Base-by-base conservation (phyloP, 106 monocot species). In the Gastrodia elata region DNA sequence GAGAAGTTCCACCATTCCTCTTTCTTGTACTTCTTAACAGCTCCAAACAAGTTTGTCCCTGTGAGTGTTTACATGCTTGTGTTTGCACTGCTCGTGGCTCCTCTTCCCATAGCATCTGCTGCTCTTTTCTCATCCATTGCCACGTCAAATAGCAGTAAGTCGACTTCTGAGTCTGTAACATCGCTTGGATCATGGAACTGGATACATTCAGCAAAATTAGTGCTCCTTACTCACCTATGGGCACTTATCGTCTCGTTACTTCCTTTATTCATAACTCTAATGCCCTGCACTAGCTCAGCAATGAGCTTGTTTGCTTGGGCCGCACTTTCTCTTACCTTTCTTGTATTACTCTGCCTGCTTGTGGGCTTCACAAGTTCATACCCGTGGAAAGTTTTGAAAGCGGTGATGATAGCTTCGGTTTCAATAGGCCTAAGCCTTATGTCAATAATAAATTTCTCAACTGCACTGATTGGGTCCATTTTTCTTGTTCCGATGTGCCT, bases 1-100 rank as follows among this genome's bases (percentile, higher is more conserved):
- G 95, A 95, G 59, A 95, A 95, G 75, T 95, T 95, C 71, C 95
- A 95, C 65, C 94, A 95, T 41, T 95, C 95, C 18, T 95, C 85
- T 80, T 95, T 95, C 85, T 89, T 95, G 33, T 95, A 95, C 77
- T 75, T 95, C 42, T 71, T 95, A 57, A 89, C 89, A 35, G 83
- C 89, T 38, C 92, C 95, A 27, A 84, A 87, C 71, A 96, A 92
- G 73, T 96, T 89, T 76, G 81, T 96, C 8, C 89, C 95, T 2
- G 92, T 89, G 69, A 89, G 95, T 22, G 81, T 96, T 26, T 96
- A 96, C 70, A 96, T 96, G 95, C 86, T 96, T 48, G 68, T 83
- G 8, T 96, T 96, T 74, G 92, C 95, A 20, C 73, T 89, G n/a
- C 85, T 96, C 13, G 64, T 83, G 5, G 82, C 81, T 46, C 95